Conservation (phyloP, 805 yeast species). For the Ogataea henricii region DNA sequence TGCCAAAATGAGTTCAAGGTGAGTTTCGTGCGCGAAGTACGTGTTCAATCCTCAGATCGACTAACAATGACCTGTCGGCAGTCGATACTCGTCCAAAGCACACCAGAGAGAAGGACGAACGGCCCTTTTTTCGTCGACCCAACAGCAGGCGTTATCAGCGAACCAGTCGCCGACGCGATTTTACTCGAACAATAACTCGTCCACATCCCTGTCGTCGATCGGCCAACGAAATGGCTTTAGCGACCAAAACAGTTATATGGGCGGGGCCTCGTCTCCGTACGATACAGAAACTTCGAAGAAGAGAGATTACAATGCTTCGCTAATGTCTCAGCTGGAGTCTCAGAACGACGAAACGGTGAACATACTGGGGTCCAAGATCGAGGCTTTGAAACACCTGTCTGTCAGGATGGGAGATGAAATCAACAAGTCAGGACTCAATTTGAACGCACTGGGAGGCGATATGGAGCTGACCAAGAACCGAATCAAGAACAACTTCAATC, state of each 20-base stretch:
- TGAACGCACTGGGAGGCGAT: slow-evolving; percentile 31
- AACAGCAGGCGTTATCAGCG: slow-evolving; percentile 18
- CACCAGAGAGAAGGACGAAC: slow-evolving; percentile 35
- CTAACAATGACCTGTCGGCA: slow-evolving; percentile 14
- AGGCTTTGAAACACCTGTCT: slow-evolving; percentile 56
- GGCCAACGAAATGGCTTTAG: slow-evolving; percentile 11
- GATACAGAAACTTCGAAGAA: slow-evolving; percentile 28
- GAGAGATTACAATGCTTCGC: slow-evolving; percentile 51
- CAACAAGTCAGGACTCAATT: slow-evolving; percentile 33
- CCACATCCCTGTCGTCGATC: slow-evolving; percentile 15
- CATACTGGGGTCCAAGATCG: slow-evolving; percentile 54
- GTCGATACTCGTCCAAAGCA: slow-evolving; percentile 35
- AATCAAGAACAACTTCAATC: slow-evolving; percentile 53
- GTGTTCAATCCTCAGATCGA: not conserved
- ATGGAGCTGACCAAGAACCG: slow-evolving; percentile 38
- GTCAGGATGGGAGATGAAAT: slow-evolving; percentile 67
- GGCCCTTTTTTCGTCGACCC: slow-evolving; percentile 26
- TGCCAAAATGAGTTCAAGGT: slow-evolving; percentile 25
- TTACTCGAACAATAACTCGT: slow-evolving; percentile 11
- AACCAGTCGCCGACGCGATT: slow-evolving; percentile 17
- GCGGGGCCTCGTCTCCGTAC: slow-evolving; percentile 45
- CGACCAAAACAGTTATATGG: slow-evolving; percentile 12
- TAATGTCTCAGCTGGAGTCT: slow-evolving; percentile 61
- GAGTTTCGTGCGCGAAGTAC: slow-evolving; percentile 3
- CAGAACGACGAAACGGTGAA: slow-evolving; percentile 64